Conservation (phyloP, 768 basidiomycete species). For the Dacryopinax spathularia region DNA sequence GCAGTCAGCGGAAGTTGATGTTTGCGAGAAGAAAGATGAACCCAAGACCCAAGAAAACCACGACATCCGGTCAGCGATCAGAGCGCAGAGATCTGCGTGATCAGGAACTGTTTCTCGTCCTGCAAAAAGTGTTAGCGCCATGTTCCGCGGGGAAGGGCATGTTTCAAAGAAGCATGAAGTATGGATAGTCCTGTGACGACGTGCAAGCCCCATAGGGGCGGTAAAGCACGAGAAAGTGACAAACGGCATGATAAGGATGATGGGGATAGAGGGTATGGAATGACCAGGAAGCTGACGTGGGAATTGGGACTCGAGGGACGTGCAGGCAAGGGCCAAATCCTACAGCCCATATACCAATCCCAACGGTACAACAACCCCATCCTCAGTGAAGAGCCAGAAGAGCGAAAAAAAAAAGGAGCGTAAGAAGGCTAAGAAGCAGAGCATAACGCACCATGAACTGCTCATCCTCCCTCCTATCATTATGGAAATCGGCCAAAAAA, state of each 20-base stretch:
- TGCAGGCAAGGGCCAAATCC: too few species aligned
- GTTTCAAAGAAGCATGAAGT: conserved; percentile 2
- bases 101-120: conserved; percentile 94
- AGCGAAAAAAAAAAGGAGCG: conserved; percentile 23
- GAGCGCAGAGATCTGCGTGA: conserved; percentile 75
- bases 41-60: neutral
- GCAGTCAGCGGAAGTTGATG: neutral
- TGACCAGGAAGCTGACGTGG: neutral
- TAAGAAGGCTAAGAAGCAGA: neutral
- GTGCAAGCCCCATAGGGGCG: neutral
- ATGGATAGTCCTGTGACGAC: conserved; percentile 4
- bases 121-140: too few species aligned
- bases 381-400: neutral
- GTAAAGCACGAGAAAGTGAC: conserved; percentile 15
- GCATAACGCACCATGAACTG: conserved; percentile 13
- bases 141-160: too few species aligned
- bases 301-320: neutral
- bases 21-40: neutral
- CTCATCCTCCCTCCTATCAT: conserved; percentile 84
- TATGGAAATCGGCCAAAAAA: conserved; percentile 89
- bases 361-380: neutral
- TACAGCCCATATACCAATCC: neutral
- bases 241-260: conserved; percentile 90
- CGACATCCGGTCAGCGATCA: conserved; percentile 20
- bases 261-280: neutral